Base-by-base conservation (phyloP, 225 moss, liverwort and hornwort genomes). In the Bryoerythrophyllum caledonicum region DNA sequence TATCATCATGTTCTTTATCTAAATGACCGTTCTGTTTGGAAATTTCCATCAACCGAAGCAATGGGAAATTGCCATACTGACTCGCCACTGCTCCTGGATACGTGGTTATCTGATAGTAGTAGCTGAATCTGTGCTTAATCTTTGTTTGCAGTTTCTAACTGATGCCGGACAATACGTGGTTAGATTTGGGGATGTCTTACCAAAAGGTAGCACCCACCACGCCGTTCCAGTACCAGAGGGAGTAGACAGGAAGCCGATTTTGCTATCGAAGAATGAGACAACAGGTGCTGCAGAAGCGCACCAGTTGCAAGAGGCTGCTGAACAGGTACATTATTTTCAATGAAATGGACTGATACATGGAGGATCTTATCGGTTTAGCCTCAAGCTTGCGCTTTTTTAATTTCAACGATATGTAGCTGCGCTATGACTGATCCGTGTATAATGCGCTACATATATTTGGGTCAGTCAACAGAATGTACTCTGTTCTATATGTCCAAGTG, bases 121-220 rank as follows among this genome's bases (percentile, higher is more conserved):
- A 37, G 11, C 73, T 74, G 74, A 79, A 21, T 9, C 66, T 41
- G 46, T 74, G 51, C 56, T 76, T 21, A 56, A 72, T 35, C 13
- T 63, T 19, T 85, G 32, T 57, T 67, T 61, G 68, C 89, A 92
- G 92, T 94, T 96, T 84, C 53, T 94, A 54, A 96, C 96, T 75
- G 96, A 94, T 85, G 96, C 96, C 58, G 94, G 94, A 64, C 94
- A 94, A 80, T 96, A 96, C 69, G 90, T 83, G 46, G 88, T 96
- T 68, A 85, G 96, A 34, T 96, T 92, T 88, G 96, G 96, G 73
- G 87, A 94, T 81, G 76, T 60, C 12, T 40, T 81, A 66, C 88
- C 89, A 13, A 80, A 77, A 77, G 79, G 79, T 8, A 82, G 59
- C 74, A 68, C 32, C 32, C 74, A 61, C 25, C 44, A 53, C 58